A percentile compares a stretch with the other conserved stretches of the same genome.
Conservation (phyloP, 2,329 filamentous ascomycete species). For the Fusarium setosum region DNA sequence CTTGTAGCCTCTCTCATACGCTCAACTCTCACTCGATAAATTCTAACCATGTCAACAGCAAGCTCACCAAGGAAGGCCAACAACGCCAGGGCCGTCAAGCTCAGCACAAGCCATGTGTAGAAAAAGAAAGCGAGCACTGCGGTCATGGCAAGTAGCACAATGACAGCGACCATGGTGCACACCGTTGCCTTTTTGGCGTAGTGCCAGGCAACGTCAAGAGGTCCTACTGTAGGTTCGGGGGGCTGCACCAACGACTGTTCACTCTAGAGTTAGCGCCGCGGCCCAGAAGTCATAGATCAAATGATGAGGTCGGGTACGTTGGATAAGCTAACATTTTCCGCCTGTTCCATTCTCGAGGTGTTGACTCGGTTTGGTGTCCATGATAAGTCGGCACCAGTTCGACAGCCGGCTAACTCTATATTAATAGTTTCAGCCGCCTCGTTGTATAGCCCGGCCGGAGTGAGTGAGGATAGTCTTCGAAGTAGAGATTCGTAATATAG, state of each 20-base stretch:
- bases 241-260: neutral
- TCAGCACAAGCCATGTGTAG: neutral
- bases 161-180: neutral
- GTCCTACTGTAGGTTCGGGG: neutral
- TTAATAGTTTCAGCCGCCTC: too few species aligned
- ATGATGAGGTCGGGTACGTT: neutral
- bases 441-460: too few species aligned
- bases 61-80: neutral
- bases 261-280: neutral
- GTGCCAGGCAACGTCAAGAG: neutral
- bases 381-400: conserved; percentile 12
- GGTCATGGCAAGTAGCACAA: neutral
- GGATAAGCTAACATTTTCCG: neutral
- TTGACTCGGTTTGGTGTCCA: conserved; percentile 7
- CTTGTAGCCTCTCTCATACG: too few species aligned
- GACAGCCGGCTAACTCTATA: conserved; percentile 5
- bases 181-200: neutral
- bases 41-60: neutral
- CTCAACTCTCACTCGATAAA: neutral
- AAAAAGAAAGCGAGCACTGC: neutral
- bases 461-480: too few species aligned
- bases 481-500: too few species aligned
- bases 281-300: too few species aligned
- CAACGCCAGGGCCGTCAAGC: neutral
- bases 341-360: conserved; percentile 13